A percentile compares a stretch with the other conserved stretches of the same genome.
Conservation (phyloP, 495 filamentous ascomycete species). For the Penicillium arizonense region DNA sequence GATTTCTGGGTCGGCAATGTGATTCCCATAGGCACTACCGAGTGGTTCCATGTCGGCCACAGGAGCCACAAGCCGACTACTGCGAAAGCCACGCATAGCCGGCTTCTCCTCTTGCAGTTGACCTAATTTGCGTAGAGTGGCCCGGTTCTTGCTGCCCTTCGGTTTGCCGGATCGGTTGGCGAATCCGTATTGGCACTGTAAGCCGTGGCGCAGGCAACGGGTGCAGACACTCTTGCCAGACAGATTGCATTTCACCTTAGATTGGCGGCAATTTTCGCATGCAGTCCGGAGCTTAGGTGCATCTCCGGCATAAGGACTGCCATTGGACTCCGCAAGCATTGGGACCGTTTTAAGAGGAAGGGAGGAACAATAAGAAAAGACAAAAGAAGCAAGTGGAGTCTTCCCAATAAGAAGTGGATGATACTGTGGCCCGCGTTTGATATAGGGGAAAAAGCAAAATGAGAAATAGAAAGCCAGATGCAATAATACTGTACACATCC, state of each 20-base stretch:
- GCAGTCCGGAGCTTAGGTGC: constrained; percentile 43
- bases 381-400: background rate
- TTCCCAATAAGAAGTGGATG: background rate
- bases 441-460: background rate
- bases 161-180: constrained; percentile 49
- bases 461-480: constrained; percentile 3
- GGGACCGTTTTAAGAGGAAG: background rate
- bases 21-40: constrained; percentile 4
- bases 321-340: constrained; percentile 37
- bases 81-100: constrained; percentile 20
- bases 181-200: constrained; percentile 44
- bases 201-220: constrained; percentile 44
- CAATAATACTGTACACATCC: constrained; percentile 1
- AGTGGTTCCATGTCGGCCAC: constrained; percentile 15
- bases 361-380: background rate
- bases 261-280: constrained; percentile 48
- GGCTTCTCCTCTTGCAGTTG: constrained; percentile 37
- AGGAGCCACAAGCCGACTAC: constrained; percentile 15
- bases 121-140: constrained; percentile 42
- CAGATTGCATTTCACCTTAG: constrained; percentile 48
- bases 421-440: background rate
- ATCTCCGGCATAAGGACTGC: constrained; percentile 22
- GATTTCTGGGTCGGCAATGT: constrained; percentile 15
- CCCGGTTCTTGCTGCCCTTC: constrained; percentile 48
- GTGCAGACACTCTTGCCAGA: constrained; percentile 42